Evolutionary conservation across 768 basidiomycete genomes (phyloP).

Genomic region (Chalciporus chontae): DNA sequence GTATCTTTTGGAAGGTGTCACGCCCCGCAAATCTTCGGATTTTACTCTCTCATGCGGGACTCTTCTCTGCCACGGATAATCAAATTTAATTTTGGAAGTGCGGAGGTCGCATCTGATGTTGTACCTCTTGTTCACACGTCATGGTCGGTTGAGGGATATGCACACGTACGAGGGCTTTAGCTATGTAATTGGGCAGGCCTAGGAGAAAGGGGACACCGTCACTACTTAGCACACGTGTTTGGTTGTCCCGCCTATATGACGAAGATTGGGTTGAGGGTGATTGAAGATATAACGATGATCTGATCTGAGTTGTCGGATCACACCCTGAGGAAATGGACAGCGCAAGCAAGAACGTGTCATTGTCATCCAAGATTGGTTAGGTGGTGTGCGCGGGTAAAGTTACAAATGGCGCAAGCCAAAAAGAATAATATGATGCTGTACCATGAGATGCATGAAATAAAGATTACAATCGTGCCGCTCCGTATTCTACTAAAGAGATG

Average conservation of each 20-base stretch:
- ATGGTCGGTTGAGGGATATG: slow-evolving; percentile 5
- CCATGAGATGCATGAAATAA: slow-evolving; percentile 9
- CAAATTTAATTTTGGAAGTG: not conserved
- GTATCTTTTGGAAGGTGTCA: too few relatives aligned
- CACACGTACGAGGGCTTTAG: slow-evolving; percentile 10
- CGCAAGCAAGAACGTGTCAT: slow-evolving; percentile 2
- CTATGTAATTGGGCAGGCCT: not conserved
- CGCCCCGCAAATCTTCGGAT: too few relatives aligned
- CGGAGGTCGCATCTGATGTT: not conserved
- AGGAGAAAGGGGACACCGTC: not conserved
- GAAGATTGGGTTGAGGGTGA: slow-evolving; percentile 1
- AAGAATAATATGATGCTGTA: slow-evolving; percentile 13
- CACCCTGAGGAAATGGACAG: not conserved
- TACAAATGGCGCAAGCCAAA: slow-evolving; percentile 20
- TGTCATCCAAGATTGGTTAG: slow-evolving; percentile 7
- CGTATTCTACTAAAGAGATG: slow-evolving; percentile 7
- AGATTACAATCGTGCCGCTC: slow-evolving; percentile 1
- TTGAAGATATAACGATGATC: not conserved
- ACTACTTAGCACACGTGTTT: slow-evolving; percentile 6
- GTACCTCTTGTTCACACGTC: slow-evolving; percentile 17
- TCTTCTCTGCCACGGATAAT: not conserved
- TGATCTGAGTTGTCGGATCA: slow-evolving; percentile 8
- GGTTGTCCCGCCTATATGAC: slow-evolving; percentile 6
- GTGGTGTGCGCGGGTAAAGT: slow-evolving; percentile 13
- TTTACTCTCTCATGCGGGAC: not conserved